Conservation (phyloP, 2,329 filamentous ascomycete species). For the Fusarium sp. region DNA sequence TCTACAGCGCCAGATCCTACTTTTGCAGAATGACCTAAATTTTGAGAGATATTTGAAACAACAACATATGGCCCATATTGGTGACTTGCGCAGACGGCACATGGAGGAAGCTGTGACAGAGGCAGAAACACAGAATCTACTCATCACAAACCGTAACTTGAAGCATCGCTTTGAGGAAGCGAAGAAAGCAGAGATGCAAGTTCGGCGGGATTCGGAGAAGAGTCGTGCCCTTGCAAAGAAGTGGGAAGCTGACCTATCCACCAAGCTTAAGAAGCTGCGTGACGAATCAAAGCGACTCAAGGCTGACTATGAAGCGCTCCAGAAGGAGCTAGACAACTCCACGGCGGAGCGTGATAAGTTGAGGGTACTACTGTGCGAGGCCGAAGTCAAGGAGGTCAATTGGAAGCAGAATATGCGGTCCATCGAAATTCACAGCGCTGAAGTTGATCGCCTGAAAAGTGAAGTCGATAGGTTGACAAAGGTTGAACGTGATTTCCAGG, state of each 20-base stretch:
- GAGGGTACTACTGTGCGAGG: constrained; percentile 71
- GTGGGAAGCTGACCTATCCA: constrained; percentile 77
- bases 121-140: constrained; percentile 83
- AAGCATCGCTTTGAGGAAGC: constrained; percentile 79
- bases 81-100: constrained; percentile 78
- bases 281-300: constrained; percentile 77
- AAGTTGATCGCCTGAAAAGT: constrained; percentile 67
- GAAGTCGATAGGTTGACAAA: constrained; percentile 70
- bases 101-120: constrained; percentile 81
- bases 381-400: constrained; percentile 74
- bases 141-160: constrained; percentile 79
- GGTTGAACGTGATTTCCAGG: constrained; percentile 71
- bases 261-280: constrained; percentile 72
- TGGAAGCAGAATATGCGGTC: constrained; percentile 72
- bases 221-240: constrained; percentile 79
- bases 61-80: constrained; percentile 84
- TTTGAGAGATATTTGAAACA: constrained; percentile 87
- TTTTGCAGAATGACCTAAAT: constrained; percentile 82
- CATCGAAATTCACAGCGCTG: constrained; percentile 68
- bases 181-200: constrained; percentile 74
- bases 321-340: constrained; percentile 66
- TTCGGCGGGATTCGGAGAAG: constrained; percentile 77
- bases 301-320: constrained; percentile 65
- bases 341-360: constrained; percentile 72
- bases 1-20: constrained; percentile 77